These are phyloP conservation scores for Solanum appendiculatum DNA, from an alignment of 257 asterid species.

Conservation along the genomic window DNA sequence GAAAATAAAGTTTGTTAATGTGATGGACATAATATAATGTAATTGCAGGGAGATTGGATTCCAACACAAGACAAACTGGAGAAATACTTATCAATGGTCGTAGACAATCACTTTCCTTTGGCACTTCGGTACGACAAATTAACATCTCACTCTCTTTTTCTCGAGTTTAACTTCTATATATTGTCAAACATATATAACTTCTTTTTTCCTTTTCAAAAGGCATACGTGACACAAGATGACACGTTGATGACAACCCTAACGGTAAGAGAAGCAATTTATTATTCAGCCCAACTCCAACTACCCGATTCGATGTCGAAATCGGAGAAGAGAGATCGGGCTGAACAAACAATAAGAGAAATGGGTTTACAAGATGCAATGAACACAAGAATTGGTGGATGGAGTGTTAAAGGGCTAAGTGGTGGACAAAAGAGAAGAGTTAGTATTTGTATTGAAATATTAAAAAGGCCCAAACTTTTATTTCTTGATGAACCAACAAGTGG, in stretches of 20 bases:
- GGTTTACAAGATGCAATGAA: constrained; percentile 41
- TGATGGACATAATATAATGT: background rate
- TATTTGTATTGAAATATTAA: constrained; percentile 49
- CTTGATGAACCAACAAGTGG: constrained; percentile 63
- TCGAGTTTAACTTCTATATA: background rate
- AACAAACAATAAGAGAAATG: constrained; percentile 37
- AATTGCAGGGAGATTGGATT: constrained; percentile 42
- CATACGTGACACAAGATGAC: constrained; percentile 65
- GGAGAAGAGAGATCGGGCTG: constrained; percentile 37
- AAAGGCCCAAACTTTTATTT: constrained; percentile 40
- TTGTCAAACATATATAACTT: accelerated
- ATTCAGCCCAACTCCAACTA: constrained; percentile 49
- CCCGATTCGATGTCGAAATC: constrained; percentile 36
- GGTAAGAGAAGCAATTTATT: constrained; percentile 42
- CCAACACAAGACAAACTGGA: constrained; percentile 42
- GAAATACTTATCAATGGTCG: constrained; percentile 54
- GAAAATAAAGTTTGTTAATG: background rate
- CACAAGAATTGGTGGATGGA: constrained; percentile 59
- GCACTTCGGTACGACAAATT: constrained; percentile 39
- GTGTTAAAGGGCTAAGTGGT: constrained; percentile 54
- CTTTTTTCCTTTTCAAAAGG: background rate
- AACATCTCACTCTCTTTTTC: background rate
- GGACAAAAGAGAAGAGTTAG: constrained; percentile 61
- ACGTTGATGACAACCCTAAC: constrained; percentile 47
- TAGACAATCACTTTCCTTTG: constrained; percentile 47